A percentile compares a stretch with the other conserved stretches of the same genome.
Conservation (phyloP, 306 rosid species). For the Cajanus cajan region DNA sequence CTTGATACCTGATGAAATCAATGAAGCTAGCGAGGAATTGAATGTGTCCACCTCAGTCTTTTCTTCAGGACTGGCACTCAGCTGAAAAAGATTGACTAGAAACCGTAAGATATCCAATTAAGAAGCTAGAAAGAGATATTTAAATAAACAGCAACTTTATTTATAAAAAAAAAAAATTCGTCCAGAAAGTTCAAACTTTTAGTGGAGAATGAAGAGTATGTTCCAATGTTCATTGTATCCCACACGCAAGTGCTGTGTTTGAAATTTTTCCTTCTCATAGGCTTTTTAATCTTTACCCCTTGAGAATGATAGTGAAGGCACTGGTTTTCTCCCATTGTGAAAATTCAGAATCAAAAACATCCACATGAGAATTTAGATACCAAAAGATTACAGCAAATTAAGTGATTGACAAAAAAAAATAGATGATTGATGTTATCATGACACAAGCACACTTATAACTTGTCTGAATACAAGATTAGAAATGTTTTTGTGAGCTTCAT, state of each 20-base stretch:
- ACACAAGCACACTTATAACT: too few species aligned
- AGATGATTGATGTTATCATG: conserved; percentile 9
- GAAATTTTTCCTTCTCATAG: background rate
- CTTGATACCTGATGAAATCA: conserved; percentile 45
- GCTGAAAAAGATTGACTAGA: conserved; percentile 52
- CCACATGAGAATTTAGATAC: background rate
- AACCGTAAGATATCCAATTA: conserved; percentile 35
- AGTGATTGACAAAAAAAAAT: background rate
- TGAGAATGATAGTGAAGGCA: background rate
- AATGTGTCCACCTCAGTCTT: conserved; percentile 73
- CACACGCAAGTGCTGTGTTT: background rate
- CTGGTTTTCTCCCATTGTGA: background rate
- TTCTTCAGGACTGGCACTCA: conserved; percentile 84
- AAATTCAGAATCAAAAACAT: conserved; percentile 15
- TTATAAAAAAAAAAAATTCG: background rate
- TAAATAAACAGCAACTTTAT: background rate
- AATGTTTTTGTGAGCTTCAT: too few species aligned
- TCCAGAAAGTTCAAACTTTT: conserved; percentile 6
- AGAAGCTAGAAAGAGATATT: background rate
- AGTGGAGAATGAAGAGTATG: conserved; percentile 3
- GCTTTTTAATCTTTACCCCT: conserved; percentile 9
- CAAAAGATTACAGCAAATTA: background rate
- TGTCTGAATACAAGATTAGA: too few species aligned
- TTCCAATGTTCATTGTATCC: background rate
- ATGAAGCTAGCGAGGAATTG: conserved; percentile 76